Evolutionary conservation across 176 grass and related monocot genomes (phyloP).

Genomic region (Ensete glaucum): DNA sequence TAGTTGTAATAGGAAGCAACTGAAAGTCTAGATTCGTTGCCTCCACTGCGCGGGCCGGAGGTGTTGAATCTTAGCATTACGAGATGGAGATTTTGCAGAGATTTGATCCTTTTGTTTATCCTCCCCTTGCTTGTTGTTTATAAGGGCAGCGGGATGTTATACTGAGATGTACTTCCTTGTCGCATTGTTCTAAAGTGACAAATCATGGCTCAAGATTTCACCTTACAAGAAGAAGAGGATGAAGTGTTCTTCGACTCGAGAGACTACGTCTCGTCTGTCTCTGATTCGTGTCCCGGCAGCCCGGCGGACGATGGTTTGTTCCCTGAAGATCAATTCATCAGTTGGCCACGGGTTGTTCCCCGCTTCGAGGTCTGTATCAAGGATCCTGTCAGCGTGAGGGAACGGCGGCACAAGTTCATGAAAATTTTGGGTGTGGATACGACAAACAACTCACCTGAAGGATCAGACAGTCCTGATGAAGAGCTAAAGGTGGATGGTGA

Average conservation of each 20-base stretch:
- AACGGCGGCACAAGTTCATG: constrained; percentile 48
- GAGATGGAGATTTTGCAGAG: background rate
- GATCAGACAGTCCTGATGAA: background rate
- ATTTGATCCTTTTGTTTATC: background rate
- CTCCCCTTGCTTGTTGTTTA: background rate
- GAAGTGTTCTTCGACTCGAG: background rate
- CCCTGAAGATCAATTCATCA: background rate
- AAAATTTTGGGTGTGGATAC: constrained; percentile 37
- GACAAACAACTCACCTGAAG: background rate
- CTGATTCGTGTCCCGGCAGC: background rate
- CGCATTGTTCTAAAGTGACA: background rate
- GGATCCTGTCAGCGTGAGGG: constrained; percentile 38
- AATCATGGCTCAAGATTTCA: background rate
- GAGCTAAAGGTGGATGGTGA: constrained; percentile 8
- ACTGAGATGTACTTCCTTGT: background rate
- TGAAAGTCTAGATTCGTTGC: background rate
- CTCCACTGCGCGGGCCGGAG: background rate
- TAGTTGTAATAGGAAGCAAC: background rate
- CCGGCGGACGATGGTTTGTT: background rate
- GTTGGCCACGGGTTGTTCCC: constrained; percentile 12
- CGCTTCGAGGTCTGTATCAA: constrained; percentile 48
- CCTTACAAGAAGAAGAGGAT: background rate
- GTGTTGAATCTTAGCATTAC: constrained; percentile 1
- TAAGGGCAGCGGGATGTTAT: background rate
- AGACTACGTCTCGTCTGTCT: background rate